Conservation (phyloP, 1,284 basidiomycete species). For the Marasmius sp. region DNA sequence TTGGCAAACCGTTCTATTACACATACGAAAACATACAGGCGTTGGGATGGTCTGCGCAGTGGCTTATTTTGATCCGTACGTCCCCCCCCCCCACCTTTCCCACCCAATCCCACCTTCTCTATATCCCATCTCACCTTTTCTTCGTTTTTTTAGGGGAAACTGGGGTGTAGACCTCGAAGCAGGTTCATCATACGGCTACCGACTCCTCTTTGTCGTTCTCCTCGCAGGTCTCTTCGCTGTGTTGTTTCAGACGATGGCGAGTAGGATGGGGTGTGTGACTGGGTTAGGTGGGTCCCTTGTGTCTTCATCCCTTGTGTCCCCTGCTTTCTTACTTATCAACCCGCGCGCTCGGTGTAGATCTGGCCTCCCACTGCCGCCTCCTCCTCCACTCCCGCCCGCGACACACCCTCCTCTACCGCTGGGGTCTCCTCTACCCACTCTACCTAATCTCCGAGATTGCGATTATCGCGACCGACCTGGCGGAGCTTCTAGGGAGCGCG, state of each 20-base stretch:
- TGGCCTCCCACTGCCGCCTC: slow-evolving; percentile 54
- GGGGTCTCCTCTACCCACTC: slow-evolving; percentile 54
- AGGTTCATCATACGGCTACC: slow-evolving; percentile 65
- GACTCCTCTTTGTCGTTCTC: slow-evolving; percentile 67
- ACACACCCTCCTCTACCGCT: slow-evolving; percentile 47
- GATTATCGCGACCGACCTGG: slow-evolving; percentile 74
- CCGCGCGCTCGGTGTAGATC: slow-evolving; percentile 38
- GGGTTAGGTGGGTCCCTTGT: slow-evolving; percentile 39
- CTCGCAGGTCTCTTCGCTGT: slow-evolving; percentile 68
- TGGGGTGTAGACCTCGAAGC: slow-evolving; percentile 68
- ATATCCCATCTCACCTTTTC: neutral
- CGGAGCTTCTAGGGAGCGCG: slow-evolving; percentile 66
- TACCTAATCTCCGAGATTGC: slow-evolving; percentile 69
- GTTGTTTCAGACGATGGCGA: slow-evolving; percentile 51
- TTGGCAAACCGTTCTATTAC: slow-evolving; percentile 23
- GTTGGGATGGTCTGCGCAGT: slow-evolving; percentile 39
- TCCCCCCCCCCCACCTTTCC: too few species aligned
- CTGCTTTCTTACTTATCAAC: too few species aligned
- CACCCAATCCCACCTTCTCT: neutral
- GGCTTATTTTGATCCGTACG: slow-evolving; percentile 51
- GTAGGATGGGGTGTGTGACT: slow-evolving; percentile 48
- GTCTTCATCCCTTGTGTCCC: too few species aligned
- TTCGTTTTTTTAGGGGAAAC: slow-evolving; percentile 34
- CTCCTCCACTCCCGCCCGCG: slow-evolving; percentile 47
- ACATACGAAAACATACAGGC: slow-evolving; percentile 44